phyloP scores from a whole-genome alignment of 2,329 filamentous ascomycete species.

The Venturia asperata region DNA sequence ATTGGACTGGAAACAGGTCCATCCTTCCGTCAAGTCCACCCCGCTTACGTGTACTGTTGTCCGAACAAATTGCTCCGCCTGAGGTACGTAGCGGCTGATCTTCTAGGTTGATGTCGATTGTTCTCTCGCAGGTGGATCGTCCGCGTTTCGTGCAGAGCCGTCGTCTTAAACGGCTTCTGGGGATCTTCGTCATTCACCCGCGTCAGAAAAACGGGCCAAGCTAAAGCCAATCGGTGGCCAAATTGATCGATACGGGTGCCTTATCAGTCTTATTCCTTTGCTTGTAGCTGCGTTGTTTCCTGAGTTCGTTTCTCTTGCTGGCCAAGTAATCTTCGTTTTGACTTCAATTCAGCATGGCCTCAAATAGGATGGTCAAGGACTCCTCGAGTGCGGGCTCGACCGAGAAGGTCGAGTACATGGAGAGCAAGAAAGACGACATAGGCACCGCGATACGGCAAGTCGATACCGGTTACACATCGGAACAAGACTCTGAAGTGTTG shows the following conservation, averaged over 20 bases:
- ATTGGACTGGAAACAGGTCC: not conserved
- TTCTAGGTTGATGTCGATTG: not conserved
- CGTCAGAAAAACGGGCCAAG: not conserved
- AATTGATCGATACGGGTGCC: no score
- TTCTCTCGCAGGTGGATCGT: slow-evolving; percentile 3
- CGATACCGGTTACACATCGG: not conserved
- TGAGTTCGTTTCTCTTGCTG: not conserved
- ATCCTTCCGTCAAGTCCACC: not conserved
- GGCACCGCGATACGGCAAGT: not conserved
- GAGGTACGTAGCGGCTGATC: not conserved
- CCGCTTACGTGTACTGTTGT: not conserved
- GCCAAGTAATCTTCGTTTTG: not conserved
- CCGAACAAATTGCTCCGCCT: not conserved
- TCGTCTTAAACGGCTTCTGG: not conserved
- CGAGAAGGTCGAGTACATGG: slow-evolving; percentile 10
- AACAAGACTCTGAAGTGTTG: not conserved
- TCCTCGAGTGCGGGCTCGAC: not conserved
- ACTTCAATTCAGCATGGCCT: slow-evolving; percentile 1
- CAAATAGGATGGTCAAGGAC: not conserved
- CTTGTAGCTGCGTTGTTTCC: no score
- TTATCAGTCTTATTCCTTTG: no score
- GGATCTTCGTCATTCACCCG: not conserved
- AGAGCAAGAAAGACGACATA: slow-evolving; percentile 9
- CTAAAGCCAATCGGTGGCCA: not conserved
- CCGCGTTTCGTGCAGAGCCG: slow-evolving; percentile 8